These are phyloP conservation scores for Ophiobolus disseminans DNA, from an alignment of 2,329 filamentous ascomycete genomes.

Conservation along the genomic window DNA sequence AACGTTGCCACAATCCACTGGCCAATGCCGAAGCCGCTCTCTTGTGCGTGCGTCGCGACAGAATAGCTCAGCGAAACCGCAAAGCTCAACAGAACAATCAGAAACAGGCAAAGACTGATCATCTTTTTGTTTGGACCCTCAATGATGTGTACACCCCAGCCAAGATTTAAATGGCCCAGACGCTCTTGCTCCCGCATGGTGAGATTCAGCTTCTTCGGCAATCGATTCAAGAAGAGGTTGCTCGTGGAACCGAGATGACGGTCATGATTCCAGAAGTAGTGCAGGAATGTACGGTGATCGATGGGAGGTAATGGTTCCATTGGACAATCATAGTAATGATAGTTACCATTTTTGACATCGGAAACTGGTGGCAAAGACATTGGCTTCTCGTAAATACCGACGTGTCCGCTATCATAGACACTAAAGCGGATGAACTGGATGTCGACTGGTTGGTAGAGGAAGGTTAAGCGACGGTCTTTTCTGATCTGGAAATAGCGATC, in stretches of 20 bases:
- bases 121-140: constrained; percentile 18
- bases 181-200: constrained; percentile 1
- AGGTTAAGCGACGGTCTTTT: constrained; percentile 2
- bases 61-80: constrained; percentile 9
- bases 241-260: constrained; percentile 3
- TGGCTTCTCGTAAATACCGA: constrained; percentile 7
- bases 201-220: constrained; percentile 18
- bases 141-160: constrained; percentile 21
- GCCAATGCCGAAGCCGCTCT: constrained; percentile 20
- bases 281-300: constrained; percentile 16
- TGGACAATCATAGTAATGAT: not conserved
- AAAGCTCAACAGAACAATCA: constrained; percentile 12
- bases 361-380: not conserved
- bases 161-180: constrained; percentile 9
- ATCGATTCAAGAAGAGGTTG: constrained; percentile 7
- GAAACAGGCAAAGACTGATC: constrained; percentile 10
- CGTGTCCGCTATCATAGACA: not conserved
- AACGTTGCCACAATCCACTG: constrained; percentile 21
- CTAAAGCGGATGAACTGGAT: constrained; percentile 18
- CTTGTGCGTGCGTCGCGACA: constrained; percentile 6
- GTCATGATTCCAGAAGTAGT: constrained; percentile 18
- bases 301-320: constrained; percentile 11
- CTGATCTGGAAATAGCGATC: constrained; percentile 6
- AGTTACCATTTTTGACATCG: constrained; percentile 4
- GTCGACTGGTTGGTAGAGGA: constrained; percentile 11